Evolutionary conservation across 2,329 filamentous ascomycete species (phyloP).

Genomic region (Xylogone sp.): DNA sequence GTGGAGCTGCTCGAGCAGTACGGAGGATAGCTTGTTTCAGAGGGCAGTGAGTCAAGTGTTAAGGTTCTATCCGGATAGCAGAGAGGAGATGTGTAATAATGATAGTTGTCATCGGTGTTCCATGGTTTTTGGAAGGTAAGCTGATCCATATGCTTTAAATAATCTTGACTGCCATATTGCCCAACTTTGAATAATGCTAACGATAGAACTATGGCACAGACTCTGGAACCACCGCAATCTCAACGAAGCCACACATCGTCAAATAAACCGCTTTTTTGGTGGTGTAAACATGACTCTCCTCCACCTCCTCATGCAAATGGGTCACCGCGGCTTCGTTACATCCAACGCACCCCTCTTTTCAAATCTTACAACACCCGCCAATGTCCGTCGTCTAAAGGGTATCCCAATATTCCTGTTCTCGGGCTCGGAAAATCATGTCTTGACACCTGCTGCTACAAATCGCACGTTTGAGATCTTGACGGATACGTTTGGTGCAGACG

Average conservation of each 20-base stretch:
- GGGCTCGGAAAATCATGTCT: constrained; percentile 53
- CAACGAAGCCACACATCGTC: constrained; percentile 60
- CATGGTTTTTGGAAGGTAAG: constrained; percentile 56
- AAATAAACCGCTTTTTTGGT: constrained; percentile 58
- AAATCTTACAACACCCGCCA: constrained; percentile 44
- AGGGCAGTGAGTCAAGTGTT: constrained; percentile 50
- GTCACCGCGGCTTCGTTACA: constrained; percentile 46
- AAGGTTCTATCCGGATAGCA: constrained; percentile 51
- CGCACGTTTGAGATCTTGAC: constrained; percentile 49
- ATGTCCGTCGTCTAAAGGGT: constrained; percentile 45
- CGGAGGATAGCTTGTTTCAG: constrained; percentile 46
- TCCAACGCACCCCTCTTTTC: constrained; percentile 46
- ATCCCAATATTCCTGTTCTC: constrained; percentile 55
- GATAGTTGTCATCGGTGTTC: constrained; percentile 57
- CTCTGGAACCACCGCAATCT: constrained; percentile 62
- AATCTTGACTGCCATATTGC: too few species aligned
- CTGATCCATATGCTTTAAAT: not conserved
- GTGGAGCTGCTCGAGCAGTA: constrained; percentile 49
- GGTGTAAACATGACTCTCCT: constrained; percentile 59
- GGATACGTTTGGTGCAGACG: constrained; percentile 43
- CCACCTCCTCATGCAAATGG: constrained; percentile 53
- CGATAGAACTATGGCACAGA: too few species aligned
- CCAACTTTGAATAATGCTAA: too few species aligned
- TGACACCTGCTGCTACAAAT: constrained; percentile 50
- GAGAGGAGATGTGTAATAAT: constrained; percentile 56